Evolutionary conservation across 306 rosid species (phyloP), one percentile per base, ranked within the genome.

Genomic region (Pueraria montana): DNA sequence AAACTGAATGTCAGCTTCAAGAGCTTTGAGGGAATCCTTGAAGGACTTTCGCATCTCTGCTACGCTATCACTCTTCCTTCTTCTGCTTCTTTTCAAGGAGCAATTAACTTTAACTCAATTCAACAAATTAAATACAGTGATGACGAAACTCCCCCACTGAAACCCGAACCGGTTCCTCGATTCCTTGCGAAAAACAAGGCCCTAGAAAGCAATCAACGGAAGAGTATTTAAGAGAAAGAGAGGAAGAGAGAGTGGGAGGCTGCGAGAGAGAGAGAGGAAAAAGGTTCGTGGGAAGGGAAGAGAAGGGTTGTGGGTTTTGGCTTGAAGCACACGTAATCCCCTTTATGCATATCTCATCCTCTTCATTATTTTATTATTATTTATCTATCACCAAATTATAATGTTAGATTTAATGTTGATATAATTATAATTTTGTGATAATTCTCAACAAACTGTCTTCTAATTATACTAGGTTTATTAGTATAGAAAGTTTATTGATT

Each of bases 21-120:
- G 86, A 69, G 86, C 86, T 83, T 83, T 83, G 75, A 83, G 79
- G 17, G 86, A 83, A 77, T 83, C 86, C 75, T 78, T 83, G 83
- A 83, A 83, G 5, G 86, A 78, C 50, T 77, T 83, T 2, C 69
- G 73, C 79, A 70, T 83, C 55, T 75, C 50, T 82, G 5, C 9
- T 40, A 18, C 3, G n/a, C 7, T 40, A 20, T 49, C 4, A 64
- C 50, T 13, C 0, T 49, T 13, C 2, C 52, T 55, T 43, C n/a
- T 49, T 49, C 21, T 63, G 62, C 20, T 16, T 48, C 6, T 38
- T 42, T 36, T 3, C 38, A 20, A 46, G 5, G 32, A 5, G 9
- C 62, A 38, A 78, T 32, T 34, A 67, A 78, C 67, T 66, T 53
- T n/a, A n/a, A n/a, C n/a, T n/a, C n/a, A n/a, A 52, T 67, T 52